Conservation (phyloP, 805 yeast genomes). For the Metschnikowia anglica region DNA sequence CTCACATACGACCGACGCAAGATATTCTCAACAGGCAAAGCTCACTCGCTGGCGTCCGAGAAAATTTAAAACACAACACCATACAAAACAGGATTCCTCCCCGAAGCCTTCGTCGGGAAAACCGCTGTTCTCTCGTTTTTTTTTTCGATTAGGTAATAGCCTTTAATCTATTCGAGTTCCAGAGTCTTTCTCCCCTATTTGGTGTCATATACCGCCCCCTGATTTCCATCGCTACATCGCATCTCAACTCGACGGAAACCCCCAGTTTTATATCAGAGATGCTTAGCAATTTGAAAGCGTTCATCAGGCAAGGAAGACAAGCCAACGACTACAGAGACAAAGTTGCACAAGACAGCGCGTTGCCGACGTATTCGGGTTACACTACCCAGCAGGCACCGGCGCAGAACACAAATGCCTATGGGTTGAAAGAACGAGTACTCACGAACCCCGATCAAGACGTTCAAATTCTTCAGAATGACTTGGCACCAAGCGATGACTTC, state of each 20-base stretch:
- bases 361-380: conserved; percentile 1
- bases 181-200: not conserved
- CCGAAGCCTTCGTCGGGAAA: too few species aligned
- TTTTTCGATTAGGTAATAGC: not conserved
- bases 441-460: conserved; percentile 12
- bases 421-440: conserved; percentile 7
- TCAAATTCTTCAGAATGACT: conserved; percentile 2
- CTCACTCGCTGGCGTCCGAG: not conserved
- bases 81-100: too few species aligned
- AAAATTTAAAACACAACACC: not conserved
- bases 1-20: not conserved
- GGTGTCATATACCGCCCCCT: conserved; percentile 1
- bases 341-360: not conserved
- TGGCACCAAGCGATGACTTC: not conserved
- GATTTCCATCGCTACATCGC: not conserved
- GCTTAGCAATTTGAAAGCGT: conserved; percentile 53
- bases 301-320: conserved; percentile 63
- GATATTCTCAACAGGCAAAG: not conserved
- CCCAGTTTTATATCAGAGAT: conserved; percentile 10
- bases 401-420: conserved; percentile 2
- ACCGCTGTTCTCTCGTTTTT: too few species aligned
- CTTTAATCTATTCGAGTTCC: not conserved
- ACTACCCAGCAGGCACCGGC: not conserved
- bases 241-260: not conserved
- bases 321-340: conserved; percentile 38